Evolutionary conservation across 129 eudicot species (phyloP).

Genomic region (Logfia minima): DNA sequence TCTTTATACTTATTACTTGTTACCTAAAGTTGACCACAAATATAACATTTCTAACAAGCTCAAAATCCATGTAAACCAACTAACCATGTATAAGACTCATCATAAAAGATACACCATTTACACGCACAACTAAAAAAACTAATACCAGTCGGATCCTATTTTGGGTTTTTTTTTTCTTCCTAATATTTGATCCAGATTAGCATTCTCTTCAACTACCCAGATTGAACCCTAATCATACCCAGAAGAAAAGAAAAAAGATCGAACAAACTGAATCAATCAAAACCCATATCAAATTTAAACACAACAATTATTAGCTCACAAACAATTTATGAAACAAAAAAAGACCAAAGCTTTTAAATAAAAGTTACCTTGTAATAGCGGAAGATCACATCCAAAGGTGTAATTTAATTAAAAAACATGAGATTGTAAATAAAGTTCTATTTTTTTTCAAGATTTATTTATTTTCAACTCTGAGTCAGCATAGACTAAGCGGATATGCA

Average conservation of each 20-base stretch:
- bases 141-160: slow-evolving; percentile 16
- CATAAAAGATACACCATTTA: background rate
- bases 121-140: background rate
- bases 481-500: slow-evolving; percentile 37
- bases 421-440: slow-evolving; percentile 24
- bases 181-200: slow-evolving; percentile 19
- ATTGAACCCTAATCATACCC: slow-evolving; percentile 14
- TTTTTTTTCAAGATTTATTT: slow-evolving; percentile 24
- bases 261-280: slow-evolving; percentile 6
- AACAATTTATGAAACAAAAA: background rate
- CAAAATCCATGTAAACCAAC: slow-evolving; percentile 17
- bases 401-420: background rate
- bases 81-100: background rate
- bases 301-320: slow-evolving; percentile 13
- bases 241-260: slow-evolving; percentile 14
- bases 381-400: slow-evolving; percentile 33
- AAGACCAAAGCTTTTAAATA: background rate
- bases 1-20: slow-evolving; percentile 4
- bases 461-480: slow-evolving; percentile 42
- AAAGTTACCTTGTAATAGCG: slow-evolving; percentile 17
- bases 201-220: background rate
- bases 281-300: background rate
- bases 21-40: slow-evolving; percentile 26
- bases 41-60: background rate
- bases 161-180: background rate